Conservation (phyloP, 2,329 filamentous ascomycete genomes). For the Metarhizium rileyi region DNA sequence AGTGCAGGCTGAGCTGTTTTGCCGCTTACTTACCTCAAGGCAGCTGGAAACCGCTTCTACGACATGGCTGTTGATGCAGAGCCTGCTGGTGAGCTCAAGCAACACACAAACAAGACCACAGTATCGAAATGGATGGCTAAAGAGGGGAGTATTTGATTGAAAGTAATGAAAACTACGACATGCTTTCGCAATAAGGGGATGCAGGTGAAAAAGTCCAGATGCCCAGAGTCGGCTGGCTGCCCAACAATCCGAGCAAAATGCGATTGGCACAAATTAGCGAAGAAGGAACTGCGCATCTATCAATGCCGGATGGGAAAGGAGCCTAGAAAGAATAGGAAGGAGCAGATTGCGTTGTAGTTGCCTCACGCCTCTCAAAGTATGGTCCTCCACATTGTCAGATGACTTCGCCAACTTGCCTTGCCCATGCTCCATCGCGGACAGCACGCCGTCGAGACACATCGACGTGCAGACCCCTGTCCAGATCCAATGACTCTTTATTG, state of each 20-base stretch:
- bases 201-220: not conserved
- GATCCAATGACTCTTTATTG: not conserved
- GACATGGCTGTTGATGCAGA: not conserved
- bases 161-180: not conserved
- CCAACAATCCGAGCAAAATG: not conserved
- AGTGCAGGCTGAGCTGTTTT: not conserved
- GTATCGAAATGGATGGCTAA: not conserved
- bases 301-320: not conserved
- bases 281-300: not conserved
- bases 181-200: not conserved
- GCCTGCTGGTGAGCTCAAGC: not conserved
- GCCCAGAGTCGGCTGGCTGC: not conserved
- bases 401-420: not conserved
- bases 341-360: not conserved
- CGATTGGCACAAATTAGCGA: not conserved
- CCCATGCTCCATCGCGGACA: not conserved
- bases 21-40: not conserved
- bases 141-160: too few species aligned
- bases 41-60: not conserved
- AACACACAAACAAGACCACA: not conserved
- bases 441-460: not conserved
- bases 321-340: not conserved
- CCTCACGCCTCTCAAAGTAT: not conserved
- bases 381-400: not conserved
- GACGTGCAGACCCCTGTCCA: not conserved